A percentile compares a stretch with the other conserved stretches of the same genome.
Conservation (phyloP, 306 rosid genomes). For the Ammopiptanthus mongolicus region DNA sequence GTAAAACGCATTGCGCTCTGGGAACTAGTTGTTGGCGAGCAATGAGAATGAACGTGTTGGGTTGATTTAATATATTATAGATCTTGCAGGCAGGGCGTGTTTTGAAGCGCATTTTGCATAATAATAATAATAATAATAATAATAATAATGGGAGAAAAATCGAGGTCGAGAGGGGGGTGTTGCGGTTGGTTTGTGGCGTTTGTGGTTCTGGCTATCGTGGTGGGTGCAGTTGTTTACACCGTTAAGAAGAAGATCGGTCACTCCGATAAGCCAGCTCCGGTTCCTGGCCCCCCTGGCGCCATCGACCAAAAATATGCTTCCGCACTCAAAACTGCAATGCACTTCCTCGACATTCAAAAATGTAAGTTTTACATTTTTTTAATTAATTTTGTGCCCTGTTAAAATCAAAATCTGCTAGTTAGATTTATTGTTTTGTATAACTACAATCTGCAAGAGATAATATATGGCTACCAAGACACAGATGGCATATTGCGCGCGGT, state of each 20-base stretch:
- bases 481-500: background rate
- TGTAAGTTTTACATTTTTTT: slow-evolving; percentile 34
- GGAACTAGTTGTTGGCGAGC: background rate
- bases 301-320: slow-evolving; percentile 51
- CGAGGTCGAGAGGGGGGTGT: slow-evolving; percentile 56
- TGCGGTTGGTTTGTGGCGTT: slow-evolving; percentile 66
- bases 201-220: slow-evolving; percentile 53
- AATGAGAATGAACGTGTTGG: slow-evolving; percentile 25
- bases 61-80: slow-evolving; percentile 15
- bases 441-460: background rate
- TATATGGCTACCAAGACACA: background rate
- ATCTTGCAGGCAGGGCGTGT: slow-evolving; percentile 18
- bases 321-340: slow-evolving; percentile 73
- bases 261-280: slow-evolving; percentile 47
- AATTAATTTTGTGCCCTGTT: background rate
- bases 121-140: slow-evolving; percentile 17
- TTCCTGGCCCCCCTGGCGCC: slow-evolving; percentile 84
- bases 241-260: slow-evolving; percentile 45
- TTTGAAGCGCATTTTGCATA: background rate
- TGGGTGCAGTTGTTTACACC: slow-evolving; percentile 44
- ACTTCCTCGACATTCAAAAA: slow-evolving; percentile 86
- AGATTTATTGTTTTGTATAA: background rate
- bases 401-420: background rate
- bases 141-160: slow-evolving; percentile 52
- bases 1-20: background rate